Evolutionary conservation across 345 rosid species (phyloP).

Genomic region (Salix purpurea): DNA sequence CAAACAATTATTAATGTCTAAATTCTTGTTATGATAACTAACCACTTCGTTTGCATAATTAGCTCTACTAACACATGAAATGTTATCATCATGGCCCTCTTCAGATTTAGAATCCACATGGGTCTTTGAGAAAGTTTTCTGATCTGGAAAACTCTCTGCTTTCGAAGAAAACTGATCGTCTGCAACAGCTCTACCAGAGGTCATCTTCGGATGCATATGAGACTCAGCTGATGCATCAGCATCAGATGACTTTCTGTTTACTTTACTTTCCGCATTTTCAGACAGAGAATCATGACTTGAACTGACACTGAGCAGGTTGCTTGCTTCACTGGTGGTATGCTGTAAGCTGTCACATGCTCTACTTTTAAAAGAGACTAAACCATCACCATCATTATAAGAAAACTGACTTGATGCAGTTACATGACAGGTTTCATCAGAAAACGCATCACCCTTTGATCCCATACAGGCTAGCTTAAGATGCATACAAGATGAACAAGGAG

Average conservation of each 20-base stretch:
- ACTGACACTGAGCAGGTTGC: slow-evolving; percentile 44
- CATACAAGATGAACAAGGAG: slow-evolving; percentile 86
- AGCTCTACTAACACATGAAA: slow-evolving; percentile 41
- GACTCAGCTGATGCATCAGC: slow-evolving; percentile 39
- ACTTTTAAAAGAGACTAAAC: slow-evolving; percentile 14
- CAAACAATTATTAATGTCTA: slow-evolving; percentile 40
- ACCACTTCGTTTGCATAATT: slow-evolving; percentile 26
- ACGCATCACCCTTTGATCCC: slow-evolving; percentile 55
- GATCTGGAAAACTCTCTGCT: slow-evolving; percentile 28
- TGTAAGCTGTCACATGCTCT: slow-evolving; percentile 32
- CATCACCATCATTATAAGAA: slow-evolving; percentile 52
- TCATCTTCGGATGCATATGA: slow-evolving; percentile 29
- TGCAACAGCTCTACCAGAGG: slow-evolving; percentile 26
- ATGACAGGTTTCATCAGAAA: slow-evolving; percentile 60
- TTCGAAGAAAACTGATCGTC: slow-evolving; percentile 32
- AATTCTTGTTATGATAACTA: slow-evolving; percentile 24
- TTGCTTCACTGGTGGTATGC: slow-evolving; percentile 54
- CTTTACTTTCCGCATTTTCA: slow-evolving; percentile 62
- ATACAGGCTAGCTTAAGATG: slow-evolving; percentile 45
- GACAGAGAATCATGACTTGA: slow-evolving; percentile 55
- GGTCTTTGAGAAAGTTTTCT: slow-evolving; percentile 28
- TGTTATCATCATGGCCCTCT: slow-evolving; percentile 60
- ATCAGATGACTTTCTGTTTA: slow-evolving; percentile 38
- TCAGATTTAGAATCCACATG: slow-evolving; percentile 32
- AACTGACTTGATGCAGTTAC: slow-evolving; percentile 48